Evolutionary conservation across 306 rosid species (phyloP), one percentile per base, ranked within the genome.

Genomic region (Prunus fruticosa): DNA sequence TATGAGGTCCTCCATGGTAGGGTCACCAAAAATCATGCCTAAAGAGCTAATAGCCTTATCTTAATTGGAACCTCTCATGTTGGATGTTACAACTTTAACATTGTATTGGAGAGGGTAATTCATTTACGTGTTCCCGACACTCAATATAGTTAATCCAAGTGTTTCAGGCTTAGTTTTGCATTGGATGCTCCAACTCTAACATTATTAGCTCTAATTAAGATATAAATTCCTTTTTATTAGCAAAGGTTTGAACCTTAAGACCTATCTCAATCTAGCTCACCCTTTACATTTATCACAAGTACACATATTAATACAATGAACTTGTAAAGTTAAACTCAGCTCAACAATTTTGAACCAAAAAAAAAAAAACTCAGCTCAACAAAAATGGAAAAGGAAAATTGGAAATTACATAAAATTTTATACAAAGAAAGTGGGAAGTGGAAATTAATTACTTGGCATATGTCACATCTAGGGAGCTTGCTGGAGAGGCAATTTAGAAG

Each of bases 381-480:
- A 30, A 19, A 43, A 19, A 12, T 19, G 11, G 41, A 34, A 14
- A 65, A 27, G 19, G 8, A 41, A 34, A 53, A 63, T 34, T 11
- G 16, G 61, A 71, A 76, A 13, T 10, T 8, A 50, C 14, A n/a
- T 3, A 41, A 46, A 3, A 72, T 3, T 9, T 9, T 4, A 70
- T n/a, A 49, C 0, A 45, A 56, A 75, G 70, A 68, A n/a, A 53
- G 61, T 58, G 22, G 64, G 56, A 71, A 69, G 50, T 47, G 0
- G 0, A 20, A 64, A 64, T 74, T 83, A 64, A 69, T 82, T 84
- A 91, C 99, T 74, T 95, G 97, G 85, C 99, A 95, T 23, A 95
- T 92, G 67, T 95, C 99, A 79, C 99, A 95, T 79, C 77, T 90
- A 12, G 99, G 99, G 67, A 95, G 96, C 87, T 95, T 92, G 78